Evolutionary conservation across 306 rosid species (phyloP), one percentile per base, ranked within the genome.

Genomic region (Styphnolobium japonicum): DNA sequence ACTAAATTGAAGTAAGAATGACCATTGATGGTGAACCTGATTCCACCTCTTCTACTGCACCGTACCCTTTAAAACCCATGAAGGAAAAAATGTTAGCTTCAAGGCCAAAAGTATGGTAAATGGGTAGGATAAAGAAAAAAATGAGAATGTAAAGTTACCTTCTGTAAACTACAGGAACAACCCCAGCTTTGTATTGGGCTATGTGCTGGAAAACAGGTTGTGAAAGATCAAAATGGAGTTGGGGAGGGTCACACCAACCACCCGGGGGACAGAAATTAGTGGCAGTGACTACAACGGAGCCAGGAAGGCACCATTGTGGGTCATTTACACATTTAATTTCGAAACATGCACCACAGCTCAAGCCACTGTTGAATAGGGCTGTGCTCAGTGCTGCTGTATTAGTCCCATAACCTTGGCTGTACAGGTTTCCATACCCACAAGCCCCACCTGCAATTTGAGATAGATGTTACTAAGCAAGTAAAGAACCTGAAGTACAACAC

Each of bases 1-100:
- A 75, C 62, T 37, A 75, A 25, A n/a, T 75, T 62, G 80, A 75
- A 75, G 48, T 75, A 75, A 2, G 80, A 75, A 43, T 75, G 80
- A 0, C 80, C 80, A 31, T 75, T 75, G 51, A 75, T 21, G 4
- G 80, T 75, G 71, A 75, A 75, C 27, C 71, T 62, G 71, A 75
- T 45, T n/a, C 80, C 80, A 46, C 80, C 72, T 18, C 67, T 62
- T 61, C 48, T 75, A 34, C 34, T 29, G 40, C 80, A 75, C 12
- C 49, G 34, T 22, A 75, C 80, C 37, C 80, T 68, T 67, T 15
- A 6, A 46, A 48, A 52, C 34, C 39, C 22, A 27, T 2, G 31
- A 27, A 27, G 31, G 3, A 27, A 27, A 27, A 27, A 27, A 27
- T 27, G 31, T 27, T 36, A 36, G 5, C 5, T 36, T 36, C 40